Percentiles rank a stretch among this genome's conserved stretches.
These are phyloP conservation scores for Leccinellum luteum DNA, from an alignment of 768 basidiomycete species.

Conservation along the genomic window DNA sequence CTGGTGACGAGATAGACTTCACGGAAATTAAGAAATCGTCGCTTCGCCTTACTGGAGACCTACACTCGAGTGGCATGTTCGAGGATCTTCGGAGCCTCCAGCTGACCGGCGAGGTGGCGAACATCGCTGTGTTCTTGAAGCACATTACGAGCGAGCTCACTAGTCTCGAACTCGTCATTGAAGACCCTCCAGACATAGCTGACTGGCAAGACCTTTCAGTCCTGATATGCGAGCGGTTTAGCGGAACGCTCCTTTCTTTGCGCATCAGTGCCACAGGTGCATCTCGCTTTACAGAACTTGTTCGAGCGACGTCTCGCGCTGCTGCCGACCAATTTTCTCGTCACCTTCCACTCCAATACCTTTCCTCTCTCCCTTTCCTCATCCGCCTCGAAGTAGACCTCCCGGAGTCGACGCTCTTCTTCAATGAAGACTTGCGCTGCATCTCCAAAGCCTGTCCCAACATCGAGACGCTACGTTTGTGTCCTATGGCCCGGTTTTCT, in stretches of 20 bases:
- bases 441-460: constrained; percentile 63
- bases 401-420: constrained; percentile 70
- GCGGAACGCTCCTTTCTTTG: constrained; percentile 55
- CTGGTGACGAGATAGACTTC: constrained; percentile 75
- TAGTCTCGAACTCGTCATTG: constrained; percentile 73
- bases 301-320: constrained; percentile 68
- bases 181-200: constrained; percentile 70
- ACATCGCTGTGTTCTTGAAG: constrained; percentile 68
- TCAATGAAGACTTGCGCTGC: constrained; percentile 54
- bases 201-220: constrained; percentile 75
- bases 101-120: constrained; percentile 67
- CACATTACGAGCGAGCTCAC: constrained; percentile 64
- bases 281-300: constrained; percentile 78
- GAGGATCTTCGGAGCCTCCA: constrained; percentile 56
- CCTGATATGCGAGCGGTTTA: constrained; percentile 62
- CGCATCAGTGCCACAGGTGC: constrained; percentile 64
- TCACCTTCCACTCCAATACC: constrained; percentile 58
- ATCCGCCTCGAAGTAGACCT: constrained; percentile 73
- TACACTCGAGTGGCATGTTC: constrained; percentile 56
- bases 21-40: constrained; percentile 70
- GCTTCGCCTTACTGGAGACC: constrained; percentile 60
- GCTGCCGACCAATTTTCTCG: constrained; percentile 52
- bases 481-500: constrained; percentile 67
- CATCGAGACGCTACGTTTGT: constrained; percentile 65
- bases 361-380: constrained; percentile 53